These are phyloP conservation scores for Setomelanomma holmii DNA, from an alignment of 2,329 filamentous ascomycete genomes.

Conservation along the genomic window DNA sequence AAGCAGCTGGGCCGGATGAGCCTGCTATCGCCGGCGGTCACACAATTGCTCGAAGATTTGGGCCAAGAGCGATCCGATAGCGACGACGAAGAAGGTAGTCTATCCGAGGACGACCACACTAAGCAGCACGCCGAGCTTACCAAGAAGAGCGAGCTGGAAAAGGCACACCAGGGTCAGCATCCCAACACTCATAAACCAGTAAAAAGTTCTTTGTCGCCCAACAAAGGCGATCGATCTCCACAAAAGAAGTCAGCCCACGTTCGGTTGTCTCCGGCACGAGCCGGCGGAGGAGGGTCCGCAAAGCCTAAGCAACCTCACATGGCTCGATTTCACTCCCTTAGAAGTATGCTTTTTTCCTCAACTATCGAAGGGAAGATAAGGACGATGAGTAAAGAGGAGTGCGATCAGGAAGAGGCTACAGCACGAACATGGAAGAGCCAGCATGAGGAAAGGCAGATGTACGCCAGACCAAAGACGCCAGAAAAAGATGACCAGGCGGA, in stretches of 20 bases:
- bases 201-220: constrained; percentile 17
- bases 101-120: constrained; percentile 22
- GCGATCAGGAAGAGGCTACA: constrained; percentile 24
- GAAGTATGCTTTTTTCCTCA: constrained; percentile 41
- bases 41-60: constrained; percentile 38
- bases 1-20: constrained; percentile 24
- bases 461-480: constrained; percentile 32
- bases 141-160: constrained; percentile 11
- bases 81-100: constrained; percentile 26
- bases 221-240: constrained; percentile 18
- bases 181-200: constrained; percentile 3
- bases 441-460: constrained; percentile 35
- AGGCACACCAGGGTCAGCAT: constrained; percentile 13
- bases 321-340: constrained; percentile 43
- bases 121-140: constrained; percentile 9
- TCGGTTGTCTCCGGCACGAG: constrained; percentile 10
- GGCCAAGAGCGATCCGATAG: constrained; percentile 36
- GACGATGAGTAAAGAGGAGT: constrained; percentile 24
- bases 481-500: constrained; percentile 25
- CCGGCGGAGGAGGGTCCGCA: constrained; percentile 12
- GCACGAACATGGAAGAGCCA: constrained; percentile 36
- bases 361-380: constrained; percentile 40
- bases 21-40: constrained; percentile 39
- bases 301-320: constrained; percentile 34
- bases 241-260: constrained; percentile 15